Percentiles rank a stretch among this genome's conserved stretches.
Evolutionary conservation across 2,329 filamentous ascomycete species (phyloP).

Genomic region (Parastagonospora avenae): DNA sequence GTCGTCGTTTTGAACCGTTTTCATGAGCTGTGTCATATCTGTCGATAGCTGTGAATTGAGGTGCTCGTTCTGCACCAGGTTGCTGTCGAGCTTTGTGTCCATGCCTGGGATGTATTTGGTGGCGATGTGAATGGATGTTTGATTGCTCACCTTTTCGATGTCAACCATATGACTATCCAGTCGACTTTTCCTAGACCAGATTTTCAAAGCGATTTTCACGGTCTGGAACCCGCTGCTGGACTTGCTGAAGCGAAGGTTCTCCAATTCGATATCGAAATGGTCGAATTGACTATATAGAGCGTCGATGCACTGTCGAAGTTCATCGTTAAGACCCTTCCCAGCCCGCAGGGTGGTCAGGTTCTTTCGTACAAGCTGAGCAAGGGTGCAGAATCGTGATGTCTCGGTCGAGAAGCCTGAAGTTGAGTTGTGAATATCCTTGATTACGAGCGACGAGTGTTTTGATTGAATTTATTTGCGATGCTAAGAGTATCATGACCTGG

Average conservation of each 20-base stretch:
- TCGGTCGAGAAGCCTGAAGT: too few relatives aligned
- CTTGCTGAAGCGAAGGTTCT: not conserved
- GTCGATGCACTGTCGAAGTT: too few relatives aligned
- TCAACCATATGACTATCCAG: conserved; percentile 10
- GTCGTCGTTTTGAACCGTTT: not conserved
- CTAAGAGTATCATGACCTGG: too few relatives aligned
- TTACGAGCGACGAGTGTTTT: too few relatives aligned
- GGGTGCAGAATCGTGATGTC: too few relatives aligned
- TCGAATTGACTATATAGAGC: not conserved
- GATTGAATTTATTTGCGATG: too few relatives aligned
- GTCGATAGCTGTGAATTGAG: not conserved
- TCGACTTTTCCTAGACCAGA: conserved; percentile 4
- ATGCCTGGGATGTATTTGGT: not conserved
- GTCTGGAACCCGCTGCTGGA: not conserved
- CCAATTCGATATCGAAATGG: not conserved
- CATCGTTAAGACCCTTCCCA: too few relatives aligned
- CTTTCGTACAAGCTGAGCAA: too few relatives aligned
- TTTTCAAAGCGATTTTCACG: conserved; percentile 1
- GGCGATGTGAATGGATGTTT: conserved; percentile 4
- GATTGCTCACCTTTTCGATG: conserved; percentile 9
- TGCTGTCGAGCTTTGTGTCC: not conserved
- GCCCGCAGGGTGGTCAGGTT: too few relatives aligned
- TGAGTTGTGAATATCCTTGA: too few relatives aligned
- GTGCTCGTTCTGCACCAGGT: not conserved
- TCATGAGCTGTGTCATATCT: conserved; percentile 2